These are phyloP conservation scores for Trypanosoma avium DNA, from an alignment of 208 protist genomes.

Conservation along the genomic window DNA sequence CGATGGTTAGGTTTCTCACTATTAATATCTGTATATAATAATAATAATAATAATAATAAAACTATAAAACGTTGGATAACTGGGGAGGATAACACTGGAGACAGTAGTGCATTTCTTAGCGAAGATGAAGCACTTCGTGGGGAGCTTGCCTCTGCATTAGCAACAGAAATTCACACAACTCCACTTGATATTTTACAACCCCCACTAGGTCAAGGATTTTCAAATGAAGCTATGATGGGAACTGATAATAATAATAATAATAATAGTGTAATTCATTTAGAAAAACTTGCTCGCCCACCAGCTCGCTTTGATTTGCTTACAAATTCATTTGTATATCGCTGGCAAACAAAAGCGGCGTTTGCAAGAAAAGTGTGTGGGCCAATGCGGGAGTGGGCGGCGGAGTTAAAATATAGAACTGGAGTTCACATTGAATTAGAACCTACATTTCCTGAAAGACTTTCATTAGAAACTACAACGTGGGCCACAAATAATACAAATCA, in stretches of 20 bases:
- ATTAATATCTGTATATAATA: not conserved
- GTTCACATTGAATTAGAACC: constrained; percentile 88
- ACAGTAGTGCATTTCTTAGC: constrained; percentile 40
- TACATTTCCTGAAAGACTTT: constrained; percentile 58
- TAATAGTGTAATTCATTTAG: constrained; percentile 35
- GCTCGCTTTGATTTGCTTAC: constrained; percentile 86
- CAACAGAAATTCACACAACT: constrained; percentile 40
- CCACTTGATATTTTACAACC: constrained; percentile 7
- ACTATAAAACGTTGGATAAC: not conserved
- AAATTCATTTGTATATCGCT: constrained; percentile 86
- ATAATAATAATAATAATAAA: not conserved
- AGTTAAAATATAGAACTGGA: constrained; percentile 90
- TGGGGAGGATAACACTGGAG: constrained; percentile 6
- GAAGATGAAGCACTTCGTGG: constrained; percentile 48
- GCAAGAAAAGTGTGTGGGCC: constrained; percentile 84
- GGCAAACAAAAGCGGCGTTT: constrained; percentile 77
- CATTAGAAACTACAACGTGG: not conserved
- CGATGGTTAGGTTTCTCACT: constrained; percentile 15
- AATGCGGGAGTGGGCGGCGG: constrained; percentile 88
- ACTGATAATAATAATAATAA: not conserved
- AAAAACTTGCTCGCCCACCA: constrained; percentile 68
- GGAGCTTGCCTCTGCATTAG: constrained; percentile 61
- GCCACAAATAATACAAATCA: not conserved
- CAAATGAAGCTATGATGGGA: too few species aligned
- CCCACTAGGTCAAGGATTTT: too few species aligned